Evolutionary conservation across 192 early-diverging fungal genomes (phyloP), one percentile per base, ranked within the genome.

Genomic region (Paraglomus occultum): DNA sequence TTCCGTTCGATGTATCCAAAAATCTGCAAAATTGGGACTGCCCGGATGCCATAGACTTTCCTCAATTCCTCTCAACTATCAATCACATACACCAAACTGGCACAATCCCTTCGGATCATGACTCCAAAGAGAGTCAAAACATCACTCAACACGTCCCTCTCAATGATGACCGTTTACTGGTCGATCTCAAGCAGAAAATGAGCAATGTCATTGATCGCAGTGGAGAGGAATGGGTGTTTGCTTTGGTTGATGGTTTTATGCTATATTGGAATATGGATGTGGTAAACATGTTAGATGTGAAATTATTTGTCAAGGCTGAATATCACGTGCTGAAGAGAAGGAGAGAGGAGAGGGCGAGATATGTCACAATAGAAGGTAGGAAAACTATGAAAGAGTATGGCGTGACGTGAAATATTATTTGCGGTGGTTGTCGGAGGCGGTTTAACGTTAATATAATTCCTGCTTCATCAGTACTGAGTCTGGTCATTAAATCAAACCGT

Each of bases 211-310:
- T 31, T 31, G 31, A 31, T 3, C 31, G 3, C 3, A 3, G 31
- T 31, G 31, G 3, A 5, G 54, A 74, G 18, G 57, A 70, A 17
- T 71, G 55, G 65, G 51, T 59, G 1, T 79, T 85, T 62, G 64
- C 86, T 42, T 77, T 92, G 10, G 76, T 90, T 15, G 94, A 96
- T 68, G 94, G 94, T 8, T 92, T 96, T 64, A 78, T 96, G 54
- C 81, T 96, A 46, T 92, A 85, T 74, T 79, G 85, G 54, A 58
- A 85, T 63, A 64, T 76, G 10, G 45, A 62, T 7, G 64, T 88
- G 10, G 59, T 78, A 12, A 69, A 78, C 4, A 64, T 73, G 8
- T 71, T 85, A 6, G 85, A 88, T 47, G 67, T 73, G 12, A 78
- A 84, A 48, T 73, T 89, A 14, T 88, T 84, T 67, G 63, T 93